A percentile compares a stretch with the other conserved stretches of the same genome.
Conservation (phyloP, 495 filamentous ascomycete species). For the Neurospora intermedia region DNA sequence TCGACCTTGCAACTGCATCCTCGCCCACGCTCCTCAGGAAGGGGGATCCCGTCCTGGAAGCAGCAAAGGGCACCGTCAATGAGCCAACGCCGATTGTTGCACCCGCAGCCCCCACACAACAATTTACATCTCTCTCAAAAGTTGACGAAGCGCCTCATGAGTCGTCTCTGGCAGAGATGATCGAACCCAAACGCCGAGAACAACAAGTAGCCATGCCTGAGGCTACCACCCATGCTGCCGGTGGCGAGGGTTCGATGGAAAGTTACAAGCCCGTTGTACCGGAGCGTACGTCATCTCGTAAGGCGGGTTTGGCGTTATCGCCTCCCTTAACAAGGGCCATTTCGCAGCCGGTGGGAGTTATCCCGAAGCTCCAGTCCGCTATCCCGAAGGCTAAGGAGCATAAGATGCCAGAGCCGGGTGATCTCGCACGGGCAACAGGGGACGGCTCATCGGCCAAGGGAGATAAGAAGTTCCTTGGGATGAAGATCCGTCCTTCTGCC, state of each 20-base stretch:
- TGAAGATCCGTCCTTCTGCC: slow-evolving; percentile 56
- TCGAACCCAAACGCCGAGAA: slow-evolving; percentile 38
- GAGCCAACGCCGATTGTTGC: background rate
- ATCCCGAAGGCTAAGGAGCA: slow-evolving; percentile 28
- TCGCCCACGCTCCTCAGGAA: slow-evolving; percentile 13
- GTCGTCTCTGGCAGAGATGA: slow-evolving; percentile 36
- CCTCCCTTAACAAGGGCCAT: slow-evolving; percentile 60
- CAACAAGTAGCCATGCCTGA: slow-evolving; percentile 23
- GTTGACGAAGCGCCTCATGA: background rate
- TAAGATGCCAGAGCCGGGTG: slow-evolving; percentile 20
- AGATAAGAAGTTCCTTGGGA: slow-evolving; percentile 65
- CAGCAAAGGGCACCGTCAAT: slow-evolving; percentile 4
- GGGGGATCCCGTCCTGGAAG: background rate
- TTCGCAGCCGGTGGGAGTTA: slow-evolving; percentile 48
- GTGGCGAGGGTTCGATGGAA: slow-evolving; percentile 7
- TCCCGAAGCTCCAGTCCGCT: slow-evolving; percentile 23
- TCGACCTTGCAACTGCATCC: slow-evolving; percentile 57
- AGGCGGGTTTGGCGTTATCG: slow-evolving; percentile 37
- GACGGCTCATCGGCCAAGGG: slow-evolving; percentile 30
- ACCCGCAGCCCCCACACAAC: background rate
- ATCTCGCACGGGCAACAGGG: slow-evolving; percentile 16
- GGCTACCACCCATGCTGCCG: slow-evolving; percentile 7
- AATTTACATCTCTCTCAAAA: background rate
- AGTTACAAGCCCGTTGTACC: slow-evolving; percentile 6
- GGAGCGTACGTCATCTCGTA: slow-evolving; percentile 34